Percentiles rank a stretch among this genome's conserved stretches.
phyloP scores from a whole-genome alignment of 2,329 filamentous ascomycete species.

The Aspergillus ochraceus region DNA sequence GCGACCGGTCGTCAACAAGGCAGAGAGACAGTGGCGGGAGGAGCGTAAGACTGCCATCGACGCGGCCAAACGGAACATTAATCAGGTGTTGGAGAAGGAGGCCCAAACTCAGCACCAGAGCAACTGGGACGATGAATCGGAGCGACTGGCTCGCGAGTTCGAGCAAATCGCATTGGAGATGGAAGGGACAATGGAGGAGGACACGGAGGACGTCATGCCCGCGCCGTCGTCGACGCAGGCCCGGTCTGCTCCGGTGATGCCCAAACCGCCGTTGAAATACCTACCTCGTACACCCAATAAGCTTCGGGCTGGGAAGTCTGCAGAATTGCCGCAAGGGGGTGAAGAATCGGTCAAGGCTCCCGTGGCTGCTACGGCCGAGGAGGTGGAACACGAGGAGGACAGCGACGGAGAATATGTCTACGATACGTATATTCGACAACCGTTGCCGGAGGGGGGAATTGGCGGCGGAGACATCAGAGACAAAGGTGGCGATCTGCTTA shows the following conservation, averaged over 20 bases:
- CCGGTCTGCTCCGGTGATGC: conserved; percentile 13
- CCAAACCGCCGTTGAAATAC: conserved; percentile 36
- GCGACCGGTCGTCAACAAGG: conserved; percentile 42
- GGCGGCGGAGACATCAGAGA: not conserved
- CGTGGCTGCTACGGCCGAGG: conserved; percentile 2
- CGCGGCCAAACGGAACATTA: conserved; percentile 36
- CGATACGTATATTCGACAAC: conserved; percentile 60
- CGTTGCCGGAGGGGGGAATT: conserved; percentile 28
- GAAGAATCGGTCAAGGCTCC: not conserved
- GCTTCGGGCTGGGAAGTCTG: conserved; percentile 15
- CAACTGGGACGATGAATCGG: conserved; percentile 45
- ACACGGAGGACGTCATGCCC: conserved; percentile 6
- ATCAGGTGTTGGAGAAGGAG: conserved; percentile 36
- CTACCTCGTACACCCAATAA: conserved; percentile 37
- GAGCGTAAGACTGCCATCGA: conserved; percentile 34
- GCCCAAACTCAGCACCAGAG: conserved; percentile 35
- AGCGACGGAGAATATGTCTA: conserved; percentile 60
- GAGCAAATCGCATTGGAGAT: conserved; percentile 45
- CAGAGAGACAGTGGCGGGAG: conserved; percentile 40
- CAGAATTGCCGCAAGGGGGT: conserved; percentile 7
- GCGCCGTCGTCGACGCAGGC: conserved; percentile 3
- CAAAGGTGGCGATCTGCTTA: conserved; percentile 16
- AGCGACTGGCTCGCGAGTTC: conserved; percentile 43
- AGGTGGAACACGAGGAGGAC: conserved; percentile 36
- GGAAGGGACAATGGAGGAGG: conserved; percentile 30